Base-by-base conservation (phyloP, 805 yeast genomes). In the Starmerella gropengiesseri region DNA sequence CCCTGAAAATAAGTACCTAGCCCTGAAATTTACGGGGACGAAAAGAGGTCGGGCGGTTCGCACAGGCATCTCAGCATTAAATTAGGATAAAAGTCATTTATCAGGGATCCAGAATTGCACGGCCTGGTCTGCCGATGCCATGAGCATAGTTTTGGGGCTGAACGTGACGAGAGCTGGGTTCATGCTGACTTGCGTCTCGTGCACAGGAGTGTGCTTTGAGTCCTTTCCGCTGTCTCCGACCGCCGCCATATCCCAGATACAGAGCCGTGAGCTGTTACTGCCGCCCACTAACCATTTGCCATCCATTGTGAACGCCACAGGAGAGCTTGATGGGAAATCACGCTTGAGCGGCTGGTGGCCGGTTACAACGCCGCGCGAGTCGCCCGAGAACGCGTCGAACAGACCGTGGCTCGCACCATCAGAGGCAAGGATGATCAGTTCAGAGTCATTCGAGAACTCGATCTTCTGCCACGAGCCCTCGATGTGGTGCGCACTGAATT, bases 401-500 rank as follows among this genome's bases (percentile, higher is more conserved):
- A 86, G 61, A 40, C 77, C 65, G 56, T 81, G 86, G 32, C 63
- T 60, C 4, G 75, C 70, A 17, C 70, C 69, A 22, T 70, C 70
- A 3, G 78, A 68, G 4, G 75, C 71, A 2, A 85, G 59, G 7
- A 83, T 61, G 7, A 87, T 49, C 46, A 67, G 64, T 53, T 77
- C 78, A 20, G 87, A 87, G 55, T 77, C 78, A 55, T 83, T 83
- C 11, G 93, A 76, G 58, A 86, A 83, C 59, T 84, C 93, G 18
- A 83, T 47, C 51, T 77, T 78, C 25, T 70, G 69, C 80, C 87
- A 79, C 2, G 49, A 47, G 22, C 56, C 55, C 14, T 47, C 55
- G 7, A 56, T 44, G 26, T 45, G 39, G 25, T 68, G 66, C 7
- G 72, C 60, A 13, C 63, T 59, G 37, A 70, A 66, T 2, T 68